These are phyloP conservation scores for Psidium guajava DNA, from an alignment of 345 rosid species.

Conservation along the genomic window DNA sequence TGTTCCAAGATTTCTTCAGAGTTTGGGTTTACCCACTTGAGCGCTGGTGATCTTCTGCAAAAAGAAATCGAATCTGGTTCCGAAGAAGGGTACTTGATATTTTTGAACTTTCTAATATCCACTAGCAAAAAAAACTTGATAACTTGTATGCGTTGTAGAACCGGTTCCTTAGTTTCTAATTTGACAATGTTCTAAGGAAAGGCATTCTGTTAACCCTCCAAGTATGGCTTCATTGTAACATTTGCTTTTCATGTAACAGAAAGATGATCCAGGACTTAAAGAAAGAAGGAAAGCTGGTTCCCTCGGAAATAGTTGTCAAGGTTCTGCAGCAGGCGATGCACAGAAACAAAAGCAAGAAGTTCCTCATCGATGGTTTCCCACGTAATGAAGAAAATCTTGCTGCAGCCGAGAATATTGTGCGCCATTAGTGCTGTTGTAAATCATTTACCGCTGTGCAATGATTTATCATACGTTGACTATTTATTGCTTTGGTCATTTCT, in stretches of 20 bases:
- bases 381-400: conserved; percentile 18
- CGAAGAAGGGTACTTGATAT: conserved; percentile 11
- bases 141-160: not conserved
- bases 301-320: conserved; percentile 18
- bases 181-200: not conserved
- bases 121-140: no score
- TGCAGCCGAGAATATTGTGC: conserved; percentile 15
- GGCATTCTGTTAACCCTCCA: not conserved
- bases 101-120: not conserved
- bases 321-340: conserved; percentile 20
- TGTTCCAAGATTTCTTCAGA: conserved; percentile 10
- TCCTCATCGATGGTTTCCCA: conserved; percentile 26
- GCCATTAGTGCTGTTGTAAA: not conserved
- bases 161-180: not conserved
- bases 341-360: conserved; percentile 10
- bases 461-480: not conserved
- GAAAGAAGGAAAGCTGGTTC: conserved; percentile 28
- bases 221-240: not conserved
- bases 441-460: not conserved
- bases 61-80: conserved; percentile 23
- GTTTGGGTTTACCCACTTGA: conserved; percentile 15
- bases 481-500: not conserved
- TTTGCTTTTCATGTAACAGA: not conserved
- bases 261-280: conserved; percentile 8
- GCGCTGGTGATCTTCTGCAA: conserved; percentile 24